These are phyloP conservation scores for Candida glucosophila DNA, from an alignment of 1,139 yeast genomes.

Conservation along the genomic window DNA sequence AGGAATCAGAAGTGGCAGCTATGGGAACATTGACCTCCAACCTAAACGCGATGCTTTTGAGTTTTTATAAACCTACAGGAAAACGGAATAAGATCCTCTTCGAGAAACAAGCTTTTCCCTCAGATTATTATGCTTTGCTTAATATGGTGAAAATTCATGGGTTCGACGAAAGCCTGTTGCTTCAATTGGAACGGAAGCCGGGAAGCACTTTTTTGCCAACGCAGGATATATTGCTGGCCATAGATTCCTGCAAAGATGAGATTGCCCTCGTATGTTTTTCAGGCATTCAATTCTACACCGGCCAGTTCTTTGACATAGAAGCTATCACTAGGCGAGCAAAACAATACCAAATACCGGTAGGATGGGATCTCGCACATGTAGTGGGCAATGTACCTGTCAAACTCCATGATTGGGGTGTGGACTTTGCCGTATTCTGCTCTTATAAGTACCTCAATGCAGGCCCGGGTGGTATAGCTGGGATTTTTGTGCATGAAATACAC, in stretches of 20 bases:
- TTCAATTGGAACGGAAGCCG: slow-evolving; percentile 51
- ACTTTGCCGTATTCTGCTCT: slow-evolving; percentile 92
- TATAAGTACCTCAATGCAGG: slow-evolving; percentile 89
- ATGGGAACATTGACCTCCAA: slow-evolving; percentile 85
- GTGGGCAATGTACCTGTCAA: slow-evolving; percentile 74
- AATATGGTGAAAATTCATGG: slow-evolving; percentile 66
- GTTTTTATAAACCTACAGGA: slow-evolving; percentile 66
- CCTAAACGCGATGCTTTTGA: slow-evolving; percentile 61
- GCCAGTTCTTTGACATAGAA: slow-evolving; percentile 72
- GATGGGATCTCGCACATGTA: slow-evolving; percentile 97
- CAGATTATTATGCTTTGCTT: slow-evolving; percentile 80
- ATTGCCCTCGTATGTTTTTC: slow-evolving; percentile 73
- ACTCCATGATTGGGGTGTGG: slow-evolving; percentile 83
- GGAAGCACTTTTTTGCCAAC: slow-evolving; percentile 54
- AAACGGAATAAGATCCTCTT: slow-evolving; percentile 62
- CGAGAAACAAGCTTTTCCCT: slow-evolving; percentile 85
- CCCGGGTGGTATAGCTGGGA: slow-evolving; percentile 86
- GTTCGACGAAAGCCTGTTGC: slow-evolving; percentile 46
- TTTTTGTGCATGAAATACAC: slow-evolving; percentile 56
- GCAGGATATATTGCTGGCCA: slow-evolving; percentile 48
- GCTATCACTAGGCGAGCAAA: slow-evolving; percentile 53
- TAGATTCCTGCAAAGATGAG: slow-evolving; percentile 52
- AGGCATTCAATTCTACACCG: slow-evolving; percentile 89
- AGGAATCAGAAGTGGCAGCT: slow-evolving; percentile 64
- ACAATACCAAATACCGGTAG: slow-evolving; percentile 49